phyloP scores from a whole-genome alignment of 164 flowering plant genomes.

The Euptelea pleiosperma region DNA sequence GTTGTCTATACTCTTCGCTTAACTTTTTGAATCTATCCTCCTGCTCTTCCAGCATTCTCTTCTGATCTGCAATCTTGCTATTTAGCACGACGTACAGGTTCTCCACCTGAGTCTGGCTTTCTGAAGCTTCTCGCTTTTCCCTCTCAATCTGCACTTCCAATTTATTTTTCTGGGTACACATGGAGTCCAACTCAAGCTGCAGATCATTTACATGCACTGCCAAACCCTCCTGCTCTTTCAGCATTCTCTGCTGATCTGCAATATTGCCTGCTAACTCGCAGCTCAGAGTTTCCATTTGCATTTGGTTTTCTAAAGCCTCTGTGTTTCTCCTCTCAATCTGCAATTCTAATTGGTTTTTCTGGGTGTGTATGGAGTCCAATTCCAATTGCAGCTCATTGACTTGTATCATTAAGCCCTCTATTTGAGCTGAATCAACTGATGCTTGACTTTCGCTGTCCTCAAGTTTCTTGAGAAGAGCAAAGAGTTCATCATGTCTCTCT shows the following conservation, averaged over 20 bases:
- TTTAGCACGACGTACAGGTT: constrained; percentile 5
- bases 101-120: constrained; percentile 9
- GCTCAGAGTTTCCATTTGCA: constrained; percentile 38
- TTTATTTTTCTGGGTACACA: constrained; percentile 20
- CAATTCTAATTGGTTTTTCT: constrained; percentile 31
- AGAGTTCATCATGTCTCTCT: constrained; percentile 36
- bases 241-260: constrained; percentile 26
- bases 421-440: constrained; percentile 19
- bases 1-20: constrained; percentile 8
- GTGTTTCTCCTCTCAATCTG: constrained; percentile 31
- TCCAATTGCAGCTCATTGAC: constrained; percentile 16
- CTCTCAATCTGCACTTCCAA: constrained; percentile 23
- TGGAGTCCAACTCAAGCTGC: constrained; percentile 30
- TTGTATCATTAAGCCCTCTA: background rate
- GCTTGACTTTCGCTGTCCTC: constrained; percentile 37
- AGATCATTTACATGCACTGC: constrained; percentile 22
- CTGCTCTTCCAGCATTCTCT: constrained; percentile 11
- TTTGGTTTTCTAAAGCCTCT: constrained; percentile 33
- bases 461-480: constrained; percentile 32
- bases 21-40: constrained; percentile 9
- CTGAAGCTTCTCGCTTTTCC: background rate
- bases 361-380: constrained; percentile 25
- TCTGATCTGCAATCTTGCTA: constrained; percentile 5
- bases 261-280: constrained; percentile 40
- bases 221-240: constrained; percentile 35